These are phyloP conservation scores for Wickerhamiella spandovensis DNA, from an alignment of 805 yeast genomes.

Conservation along the genomic window DNA sequence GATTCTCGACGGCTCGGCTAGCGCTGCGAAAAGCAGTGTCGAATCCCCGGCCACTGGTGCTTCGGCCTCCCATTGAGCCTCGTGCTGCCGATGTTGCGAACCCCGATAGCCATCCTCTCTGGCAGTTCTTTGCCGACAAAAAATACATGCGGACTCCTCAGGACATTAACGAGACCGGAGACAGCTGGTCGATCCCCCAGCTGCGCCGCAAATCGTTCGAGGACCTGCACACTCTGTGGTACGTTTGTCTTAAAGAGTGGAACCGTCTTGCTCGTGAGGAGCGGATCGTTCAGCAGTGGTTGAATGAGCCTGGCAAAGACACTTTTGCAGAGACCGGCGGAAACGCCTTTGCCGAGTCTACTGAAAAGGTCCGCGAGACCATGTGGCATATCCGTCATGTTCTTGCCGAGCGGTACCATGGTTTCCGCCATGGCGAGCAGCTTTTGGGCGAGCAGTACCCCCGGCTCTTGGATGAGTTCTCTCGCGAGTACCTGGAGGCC, in stretches of 20 bases:
- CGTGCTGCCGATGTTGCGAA: slow-evolving; percentile 58
- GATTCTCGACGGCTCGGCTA: slow-evolving; percentile 6
- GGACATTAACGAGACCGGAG: slow-evolving; percentile 33
- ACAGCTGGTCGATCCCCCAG: slow-evolving; percentile 82
- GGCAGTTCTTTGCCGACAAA: slow-evolving; percentile 73
- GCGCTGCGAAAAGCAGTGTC: slow-evolving; percentile 28
- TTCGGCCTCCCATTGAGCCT: slow-evolving; percentile 79
- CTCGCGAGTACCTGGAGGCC: slow-evolving; percentile 40
- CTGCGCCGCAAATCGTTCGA: slow-evolving; percentile 83
- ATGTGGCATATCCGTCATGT: slow-evolving; percentile 80
- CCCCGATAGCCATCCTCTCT: slow-evolving; percentile 79
- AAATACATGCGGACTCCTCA: slow-evolving; percentile 45
- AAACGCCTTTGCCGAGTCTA: slow-evolving; percentile 22
- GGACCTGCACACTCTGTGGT: slow-evolving; percentile 88
- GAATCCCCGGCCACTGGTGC: slow-evolving; percentile 36
- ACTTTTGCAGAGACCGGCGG: slow-evolving; percentile 7
- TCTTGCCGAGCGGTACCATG: slow-evolving; percentile 68
- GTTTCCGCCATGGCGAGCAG: slow-evolving; percentile 44
- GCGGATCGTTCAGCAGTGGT: slow-evolving; percentile 36
- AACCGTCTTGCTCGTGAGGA: slow-evolving; percentile 67
- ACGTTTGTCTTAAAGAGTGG: slow-evolving; percentile 67
- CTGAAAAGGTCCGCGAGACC: slow-evolving; percentile 39
- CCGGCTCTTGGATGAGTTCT: slow-evolving; percentile 44
- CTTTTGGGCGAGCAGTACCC: slow-evolving; percentile 30
- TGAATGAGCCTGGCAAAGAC: slow-evolving; percentile 15